Base-by-base conservation (phyloP, 352 stramenopile species). In the Globisporangium barbulae region DNA sequence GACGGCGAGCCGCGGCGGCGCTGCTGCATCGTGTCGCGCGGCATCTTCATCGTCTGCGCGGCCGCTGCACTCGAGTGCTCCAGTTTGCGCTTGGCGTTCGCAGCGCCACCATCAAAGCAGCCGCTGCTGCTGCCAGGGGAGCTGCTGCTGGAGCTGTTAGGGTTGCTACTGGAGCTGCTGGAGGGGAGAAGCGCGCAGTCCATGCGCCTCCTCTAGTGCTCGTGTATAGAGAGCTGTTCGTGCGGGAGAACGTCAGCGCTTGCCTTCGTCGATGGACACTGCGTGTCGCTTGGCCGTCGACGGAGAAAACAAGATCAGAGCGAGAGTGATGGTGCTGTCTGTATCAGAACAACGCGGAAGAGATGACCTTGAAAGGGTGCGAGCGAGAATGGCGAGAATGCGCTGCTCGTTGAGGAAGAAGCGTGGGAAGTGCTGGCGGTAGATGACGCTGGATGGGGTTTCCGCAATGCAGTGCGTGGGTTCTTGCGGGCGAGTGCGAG, bases 21-120 rank as follows among this genome's bases (percentile, higher is more conserved):
- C 53, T 89, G 76, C 52, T 70, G 64, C 21, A 49, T 50, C 25
- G 62, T 57, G 37, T 68, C 53, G 45, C 44, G 61, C 42, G 59
- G 50, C 57, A 70, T 70, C 25, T 58, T 70, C 31, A 66, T 66
- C 17, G 60, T 61, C 50, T 66, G 53, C 31, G 59, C 49, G 9
- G 50, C 50, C 12, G 37, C 22, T 25, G 60, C 52, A 50, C 25
- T 37, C 28, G 58, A 49, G 45, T 70, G 59, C 42, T 89, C 79
- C 12, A 90, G 74, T 68, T 90, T 92, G 59, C 81, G 70, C 63
- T 92, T 90, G 45, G 83, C 73, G 64, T 85, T 84, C 41, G 73
- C 74, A 33, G 70, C 64, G 41, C 70, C 56, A 30, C 85, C 81
- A 22, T 59, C 67, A 30, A 50, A 70, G 37, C 54, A 50, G 61